A percentile compares a stretch with the other conserved stretches of the same genome.
These are phyloP conservation scores for Trypanosoma cruzi DNA, from an alignment of 208 protist species.

Conservation along the genomic window DNA sequence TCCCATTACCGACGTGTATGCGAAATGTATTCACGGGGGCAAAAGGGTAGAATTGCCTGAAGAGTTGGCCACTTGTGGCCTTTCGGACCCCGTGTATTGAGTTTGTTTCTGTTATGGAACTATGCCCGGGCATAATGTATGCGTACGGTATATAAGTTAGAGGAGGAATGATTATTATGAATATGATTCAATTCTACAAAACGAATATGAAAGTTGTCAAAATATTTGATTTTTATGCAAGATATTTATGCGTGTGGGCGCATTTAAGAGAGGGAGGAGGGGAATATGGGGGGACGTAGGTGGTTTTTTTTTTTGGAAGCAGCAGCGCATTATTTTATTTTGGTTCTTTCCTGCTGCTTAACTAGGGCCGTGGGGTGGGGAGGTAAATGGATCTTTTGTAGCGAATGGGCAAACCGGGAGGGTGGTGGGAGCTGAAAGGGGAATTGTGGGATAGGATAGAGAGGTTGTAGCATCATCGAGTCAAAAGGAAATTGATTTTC, in stretches of 20 bases:
- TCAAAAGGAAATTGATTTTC: too few relatives aligned
- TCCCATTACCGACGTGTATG: slow-evolving; percentile 65
- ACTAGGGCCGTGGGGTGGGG: slow-evolving; percentile 25
- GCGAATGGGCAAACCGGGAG: neutral
- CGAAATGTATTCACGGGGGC: slow-evolving; percentile 41
- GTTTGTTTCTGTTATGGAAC: slow-evolving; percentile 6
- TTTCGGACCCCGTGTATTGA: slow-evolving; percentile 65
- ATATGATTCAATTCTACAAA: too few relatives aligned
- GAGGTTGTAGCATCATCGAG: too few relatives aligned
- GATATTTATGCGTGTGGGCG: neutral
- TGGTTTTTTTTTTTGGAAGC: slow-evolving; percentile 9
- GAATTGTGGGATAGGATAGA: too few relatives aligned
- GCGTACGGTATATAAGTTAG: too few relatives aligned
- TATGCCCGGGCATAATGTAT: slow-evolving; percentile 5
- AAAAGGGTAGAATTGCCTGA: slow-evolving; percentile 33
- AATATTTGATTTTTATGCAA: neutral
- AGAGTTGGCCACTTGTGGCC: slow-evolving; percentile 37
- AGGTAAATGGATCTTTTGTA: neutral
- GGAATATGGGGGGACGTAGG: neutral
- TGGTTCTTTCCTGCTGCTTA: too few relatives aligned
- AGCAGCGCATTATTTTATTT: too few relatives aligned
- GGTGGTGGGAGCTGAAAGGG: too few relatives aligned
- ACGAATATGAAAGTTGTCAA: too few relatives aligned
- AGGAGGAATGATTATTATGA: too few relatives aligned
- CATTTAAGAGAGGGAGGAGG: neutral